Percentiles rank a stretch among this genome's conserved stretches.
Conservation (phyloP, 1,284 basidiomycete species). For the Vanrija humicola region DNA sequence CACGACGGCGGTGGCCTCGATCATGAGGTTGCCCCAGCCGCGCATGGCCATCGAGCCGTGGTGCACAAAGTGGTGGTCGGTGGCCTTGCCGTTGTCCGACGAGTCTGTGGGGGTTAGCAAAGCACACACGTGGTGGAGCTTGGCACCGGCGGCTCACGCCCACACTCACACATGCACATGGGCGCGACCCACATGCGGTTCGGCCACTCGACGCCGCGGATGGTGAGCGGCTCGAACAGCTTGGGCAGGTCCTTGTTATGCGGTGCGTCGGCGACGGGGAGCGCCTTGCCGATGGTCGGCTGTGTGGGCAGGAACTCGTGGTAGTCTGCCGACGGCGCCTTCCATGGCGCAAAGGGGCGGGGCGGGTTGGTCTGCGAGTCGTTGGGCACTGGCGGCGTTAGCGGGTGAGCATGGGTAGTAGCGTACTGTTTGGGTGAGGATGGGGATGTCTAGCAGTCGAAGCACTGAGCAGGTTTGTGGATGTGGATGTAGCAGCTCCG, state of each 20-base stretch:
- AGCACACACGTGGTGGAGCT: background rate
- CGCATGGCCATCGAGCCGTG: slow-evolving; percentile 54
- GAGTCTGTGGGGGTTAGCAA: slow-evolving; percentile 55
- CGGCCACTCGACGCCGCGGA: slow-evolving; percentile 63
- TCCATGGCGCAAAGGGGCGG: no score
- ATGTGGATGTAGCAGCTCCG: no score
- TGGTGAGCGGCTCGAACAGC: slow-evolving; percentile 64
- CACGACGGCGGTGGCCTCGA: slow-evolving; percentile 66
- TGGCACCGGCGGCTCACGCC: background rate
- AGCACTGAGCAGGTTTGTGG: no score
- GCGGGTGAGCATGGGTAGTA: no score
- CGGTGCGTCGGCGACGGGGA: slow-evolving; percentile 9
- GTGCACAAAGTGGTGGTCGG: slow-evolving; percentile 75
- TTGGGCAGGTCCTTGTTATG: slow-evolving; percentile 52
- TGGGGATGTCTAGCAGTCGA: no score
- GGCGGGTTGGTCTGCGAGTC: no score
- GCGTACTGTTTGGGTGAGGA: no score
- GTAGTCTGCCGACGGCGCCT: slow-evolving; percentile 15
- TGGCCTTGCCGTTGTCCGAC: slow-evolving; percentile 63
- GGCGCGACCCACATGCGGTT: slow-evolving; percentile 57
- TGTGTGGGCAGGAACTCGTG: slow-evolving; percentile 54
- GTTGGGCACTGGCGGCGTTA: no score
- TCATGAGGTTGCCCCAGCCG: slow-evolving; percentile 58
- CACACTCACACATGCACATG: slow-evolving; percentile 54
- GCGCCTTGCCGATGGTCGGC: slow-evolving; percentile 56